Base-by-base conservation (phyloP, 2,329 filamentous ascomycete genomes). In the Madurella mycetomatis region DNA sequence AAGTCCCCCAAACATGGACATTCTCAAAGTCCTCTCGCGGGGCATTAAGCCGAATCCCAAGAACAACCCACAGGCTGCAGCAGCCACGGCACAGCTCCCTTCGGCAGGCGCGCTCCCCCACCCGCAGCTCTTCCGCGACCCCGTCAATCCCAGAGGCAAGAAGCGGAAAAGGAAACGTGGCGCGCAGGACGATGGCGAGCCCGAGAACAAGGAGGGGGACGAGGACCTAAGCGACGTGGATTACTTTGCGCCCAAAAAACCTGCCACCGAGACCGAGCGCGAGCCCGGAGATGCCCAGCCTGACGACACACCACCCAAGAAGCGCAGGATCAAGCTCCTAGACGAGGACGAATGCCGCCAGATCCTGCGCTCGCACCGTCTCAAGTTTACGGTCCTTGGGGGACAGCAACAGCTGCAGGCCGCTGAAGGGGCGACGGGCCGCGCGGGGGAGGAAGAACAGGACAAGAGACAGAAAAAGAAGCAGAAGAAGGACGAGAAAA, bases 311-410 rank as follows among this genome's bases (percentile, higher is more conserved):
- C 16, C 18, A 19, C 16, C 45, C 49, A 60, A 65, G 34, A 63
- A 67, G 15, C 66, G 66, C 49, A 67, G 72, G 49, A 62, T 62
- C 16, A 66, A 67, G 30, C 65, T 71, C 11, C 77, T 90, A 62
- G 81, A 83, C 63, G 80, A 87, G 64, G 85, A 87, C 53, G 83
- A 92, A 67, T 86, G 88, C 63, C 85, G 86, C 63, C 82, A 85
- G 56, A 76, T 92, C 11, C 73, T 96, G 57, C 85, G 85, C 57
- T 86, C 84, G 53, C 90, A 96, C 70, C 88, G 91, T 60, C 77
- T 96, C 60, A 96, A 96, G 70, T 81, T 95, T 40, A 89, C 88
- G 0, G 75, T 95, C 47, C 73, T 96, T n/a, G 82, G 81, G 19
- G 78, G 77, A 41, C 25, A 18, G 16, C 30, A 15, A 15, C 41